Evolutionary conservation across 371 early-diverging fungal species (phyloP).

Genomic region (Vairimorpha ceranae): DNA sequence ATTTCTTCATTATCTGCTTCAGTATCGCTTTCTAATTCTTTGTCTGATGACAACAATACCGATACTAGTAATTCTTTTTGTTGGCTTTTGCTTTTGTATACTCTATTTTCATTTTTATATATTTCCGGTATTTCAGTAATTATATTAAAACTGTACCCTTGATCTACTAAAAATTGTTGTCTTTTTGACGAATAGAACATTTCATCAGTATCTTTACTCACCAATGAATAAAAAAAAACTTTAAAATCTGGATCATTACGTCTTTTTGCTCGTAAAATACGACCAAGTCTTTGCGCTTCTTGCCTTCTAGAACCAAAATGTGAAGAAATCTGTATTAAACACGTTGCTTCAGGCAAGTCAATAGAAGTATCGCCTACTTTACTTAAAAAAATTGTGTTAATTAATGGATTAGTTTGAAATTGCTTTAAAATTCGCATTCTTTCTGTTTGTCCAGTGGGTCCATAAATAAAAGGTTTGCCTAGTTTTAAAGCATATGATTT

Average conservation of each 20-base stretch:
- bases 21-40: constrained; percentile 62
- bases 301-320: constrained; percentile 97
- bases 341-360: constrained; percentile 97
- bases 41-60: constrained; percentile 73
- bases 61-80: constrained; percentile 79
- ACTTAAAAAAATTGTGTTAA: constrained; percentile 90
- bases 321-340: constrained; percentile 90
- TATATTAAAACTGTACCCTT: constrained; percentile 96
- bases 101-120: constrained; percentile 68
- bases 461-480: constrained; percentile 85
- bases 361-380: constrained; percentile 99
- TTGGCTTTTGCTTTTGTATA: constrained; percentile 69
- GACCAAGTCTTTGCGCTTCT: constrained; percentile 92
- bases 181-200: constrained; percentile 94
- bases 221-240: constrained; percentile 92
- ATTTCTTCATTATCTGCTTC: constrained; percentile 31
- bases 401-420: constrained; percentile 81
- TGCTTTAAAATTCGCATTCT: constrained; percentile 84
- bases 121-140: constrained; percentile 73
- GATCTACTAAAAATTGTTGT: constrained; percentile 95
- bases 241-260: constrained; percentile 88
- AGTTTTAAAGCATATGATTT: constrained; percentile 82
- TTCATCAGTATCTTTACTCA: constrained; percentile 93
- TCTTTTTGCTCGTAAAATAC: constrained; percentile 85
- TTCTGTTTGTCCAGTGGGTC: constrained; percentile 85